Base-by-base conservation (phyloP, 257 asterid species). In the Solanum chaucha region DNA sequence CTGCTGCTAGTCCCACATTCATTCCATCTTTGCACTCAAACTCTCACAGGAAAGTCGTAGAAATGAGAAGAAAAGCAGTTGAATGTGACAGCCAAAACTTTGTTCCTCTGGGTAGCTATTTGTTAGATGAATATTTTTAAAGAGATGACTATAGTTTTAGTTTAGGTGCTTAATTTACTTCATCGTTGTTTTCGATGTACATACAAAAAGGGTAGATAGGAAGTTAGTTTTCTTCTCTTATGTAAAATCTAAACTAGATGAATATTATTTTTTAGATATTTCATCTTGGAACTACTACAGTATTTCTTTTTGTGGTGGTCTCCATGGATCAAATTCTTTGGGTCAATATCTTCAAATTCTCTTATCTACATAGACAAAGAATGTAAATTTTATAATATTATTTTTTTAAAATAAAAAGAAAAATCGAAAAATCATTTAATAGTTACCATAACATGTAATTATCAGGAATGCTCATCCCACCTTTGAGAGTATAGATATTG, bases 1-100 rank as follows among this genome's bases (percentile, higher is more conserved):
- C 96, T 0, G 95, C 95, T 6, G 93, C 93, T 10, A 92, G 96
- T 59, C 96, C 96, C 0, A 92, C 95, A 20, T 94, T 92, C 55
- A 87, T 93, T 32, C 93, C 94, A 1, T 87, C 92, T 11, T 61
- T 92, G 87, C 96, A 94, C 87, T 94, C 96, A 10, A 94, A 93
- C 90, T 92, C 95, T n/a, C 94, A 94, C 90, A 92, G 88, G 91
- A 92, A 94, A 58, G 95, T 94, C 28, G 35, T 89, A 5, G 94
- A 92, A 88, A 94, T 92, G 95, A 90, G 96, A 73, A 88, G 46
- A 36, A 64, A 71, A 48, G 3, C 87, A 86, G 71, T 30, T n/a
- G 71, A 77, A 44, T 78, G 86, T 90, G 93, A n/a, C 94, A 87
- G 74, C 73, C 90, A 82, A 14, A 94, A 88, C 55, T 90, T 90